These are phyloP conservation scores for Talaromyces piceae DNA, from an alignment of 2,329 filamentous ascomycete genomes.

Conservation along the genomic window DNA sequence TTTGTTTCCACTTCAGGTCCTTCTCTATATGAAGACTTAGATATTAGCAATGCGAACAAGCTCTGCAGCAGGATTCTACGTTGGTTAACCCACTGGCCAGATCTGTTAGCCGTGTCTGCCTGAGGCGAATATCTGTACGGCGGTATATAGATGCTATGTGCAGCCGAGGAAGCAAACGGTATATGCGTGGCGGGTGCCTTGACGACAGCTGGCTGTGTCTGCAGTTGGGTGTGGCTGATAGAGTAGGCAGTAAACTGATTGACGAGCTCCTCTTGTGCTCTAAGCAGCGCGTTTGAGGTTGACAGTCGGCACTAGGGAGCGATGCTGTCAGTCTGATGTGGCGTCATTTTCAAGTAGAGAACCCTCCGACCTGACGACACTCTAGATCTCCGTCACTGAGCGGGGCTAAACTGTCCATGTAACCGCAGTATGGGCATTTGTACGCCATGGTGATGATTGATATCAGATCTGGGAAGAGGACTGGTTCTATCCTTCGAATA, in stretches of 20 bases:
- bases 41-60: constrained; percentile 2
- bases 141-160: constrained; percentile 9
- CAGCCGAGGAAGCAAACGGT: constrained; percentile 10
- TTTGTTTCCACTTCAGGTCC: neutral
- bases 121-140: neutral
- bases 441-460: constrained; percentile 9
- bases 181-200: constrained; percentile 2
- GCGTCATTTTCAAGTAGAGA: neutral
- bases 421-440: constrained; percentile 10
- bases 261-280: constrained; percentile 10
- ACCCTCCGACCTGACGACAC: constrained; percentile 9
- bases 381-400: constrained; percentile 4
- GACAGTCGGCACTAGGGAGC: constrained; percentile 7
- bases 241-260: constrained; percentile 9
- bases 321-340: neutral
- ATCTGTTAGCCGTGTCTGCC: neutral
- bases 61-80: neutral
- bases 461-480: neutral
- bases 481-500: neutral
- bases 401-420: constrained; percentile 3
- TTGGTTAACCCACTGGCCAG: constrained; percentile 6
- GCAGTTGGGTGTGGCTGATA: constrained; percentile 2
- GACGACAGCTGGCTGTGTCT: neutral
- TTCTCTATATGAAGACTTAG: neutral
- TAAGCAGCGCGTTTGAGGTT: constrained; percentile 9